A percentile compares a stretch with the other conserved stretches of the same genome.
Conservation (phyloP, 495 filamentous ascomycete genomes). For the Penicilliopsis zonata region DNA sequence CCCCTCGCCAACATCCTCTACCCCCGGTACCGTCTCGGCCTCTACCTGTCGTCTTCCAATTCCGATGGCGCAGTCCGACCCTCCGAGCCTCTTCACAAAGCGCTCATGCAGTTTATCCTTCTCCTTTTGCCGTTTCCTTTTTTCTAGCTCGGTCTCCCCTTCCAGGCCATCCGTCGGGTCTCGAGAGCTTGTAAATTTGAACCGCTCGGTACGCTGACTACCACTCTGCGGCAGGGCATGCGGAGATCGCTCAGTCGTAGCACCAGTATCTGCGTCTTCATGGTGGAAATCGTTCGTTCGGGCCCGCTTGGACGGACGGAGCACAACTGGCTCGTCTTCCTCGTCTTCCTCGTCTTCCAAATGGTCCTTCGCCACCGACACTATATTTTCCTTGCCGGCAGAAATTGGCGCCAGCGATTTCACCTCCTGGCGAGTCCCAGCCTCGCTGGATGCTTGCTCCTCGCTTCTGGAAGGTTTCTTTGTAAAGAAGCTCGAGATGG, state of each 20-base stretch:
- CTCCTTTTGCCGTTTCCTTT: constrained; percentile 27
- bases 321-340: constrained; percentile 27
- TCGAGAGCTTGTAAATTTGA: constrained; percentile 29
- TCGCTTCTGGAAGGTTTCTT: constrained; percentile 36
- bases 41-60: constrained; percentile 44
- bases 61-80: constrained; percentile 63
- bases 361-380: constrained; percentile 9
- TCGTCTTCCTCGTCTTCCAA: constrained; percentile 21
- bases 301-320: constrained; percentile 25
- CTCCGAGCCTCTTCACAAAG: constrained; percentile 83
- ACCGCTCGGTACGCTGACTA: constrained; percentile 27
- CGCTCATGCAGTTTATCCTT: constrained; percentile 69
- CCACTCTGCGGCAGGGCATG: constrained; percentile 8
- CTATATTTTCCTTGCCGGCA: constrained; percentile 10
- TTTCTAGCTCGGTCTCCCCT: constrained; percentile 32
- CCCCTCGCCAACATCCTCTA: constrained; percentile 35
- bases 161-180: constrained; percentile 3
- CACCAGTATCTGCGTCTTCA: constrained; percentile 6
- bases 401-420: constrained; percentile 2
- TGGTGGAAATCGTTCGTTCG: constrained; percentile 9
- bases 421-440: constrained; percentile 4
- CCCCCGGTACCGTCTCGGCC: constrained; percentile 39
- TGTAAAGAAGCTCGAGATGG: constrained; percentile 80
- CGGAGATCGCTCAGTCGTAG: constrained; percentile 2
- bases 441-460: constrained; percentile 7